These are phyloP conservation scores for Globisporangium splendens DNA, from an alignment of 352 stramenopile species.

Conservation along the genomic window DNA sequence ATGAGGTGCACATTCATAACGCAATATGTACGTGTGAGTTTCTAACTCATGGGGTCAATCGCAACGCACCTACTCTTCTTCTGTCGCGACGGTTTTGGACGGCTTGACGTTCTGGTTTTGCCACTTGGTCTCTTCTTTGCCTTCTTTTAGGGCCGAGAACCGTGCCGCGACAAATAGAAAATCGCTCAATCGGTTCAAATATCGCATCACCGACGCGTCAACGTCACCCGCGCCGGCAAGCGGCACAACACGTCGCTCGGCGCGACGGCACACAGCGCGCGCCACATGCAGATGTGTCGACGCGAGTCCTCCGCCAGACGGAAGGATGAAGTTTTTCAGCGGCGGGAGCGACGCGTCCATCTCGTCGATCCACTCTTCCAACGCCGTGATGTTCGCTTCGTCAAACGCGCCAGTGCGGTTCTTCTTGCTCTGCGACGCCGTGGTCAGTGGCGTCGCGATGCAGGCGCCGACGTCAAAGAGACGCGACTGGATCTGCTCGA, in stretches of 20 bases:
- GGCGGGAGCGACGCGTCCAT: constrained; percentile 82
- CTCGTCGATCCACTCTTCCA: constrained; percentile 87
- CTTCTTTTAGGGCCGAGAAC: constrained; percentile 52
- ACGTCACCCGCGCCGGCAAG: constrained; percentile 69
- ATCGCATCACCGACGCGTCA: constrained; percentile 70
- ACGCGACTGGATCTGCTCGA: constrained; percentile 87
- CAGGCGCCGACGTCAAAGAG: constrained; percentile 90
- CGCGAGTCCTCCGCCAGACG: constrained; percentile 64
- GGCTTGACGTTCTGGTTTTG: constrained; percentile 71
- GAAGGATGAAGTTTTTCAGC: constrained; percentile 87
- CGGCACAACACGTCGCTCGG: constrained; percentile 81
- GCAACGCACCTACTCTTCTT: constrained; percentile 1
- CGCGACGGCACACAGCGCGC: constrained; percentile 78
- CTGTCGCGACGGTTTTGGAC: constrained; percentile 11
- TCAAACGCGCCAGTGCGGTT: constrained; percentile 56
- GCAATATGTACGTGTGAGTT: neutral
- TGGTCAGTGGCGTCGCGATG: constrained; percentile 79
- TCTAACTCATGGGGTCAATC: neutral
- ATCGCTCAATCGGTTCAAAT: constrained; percentile 85
- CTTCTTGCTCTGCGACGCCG: constrained; percentile 61
- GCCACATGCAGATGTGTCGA: constrained; percentile 87
- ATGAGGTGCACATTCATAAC: too few relatives aligned
- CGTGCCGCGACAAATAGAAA: constrained; percentile 86
- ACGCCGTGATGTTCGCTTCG: constrained; percentile 51
- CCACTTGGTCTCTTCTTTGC: constrained; percentile 78